A percentile compares a stretch with the other conserved stretches of the same genome.
phyloP scores from a whole-genome alignment of 2,329 filamentous ascomycete species.

The Aureobasidium sp. region DNA sequence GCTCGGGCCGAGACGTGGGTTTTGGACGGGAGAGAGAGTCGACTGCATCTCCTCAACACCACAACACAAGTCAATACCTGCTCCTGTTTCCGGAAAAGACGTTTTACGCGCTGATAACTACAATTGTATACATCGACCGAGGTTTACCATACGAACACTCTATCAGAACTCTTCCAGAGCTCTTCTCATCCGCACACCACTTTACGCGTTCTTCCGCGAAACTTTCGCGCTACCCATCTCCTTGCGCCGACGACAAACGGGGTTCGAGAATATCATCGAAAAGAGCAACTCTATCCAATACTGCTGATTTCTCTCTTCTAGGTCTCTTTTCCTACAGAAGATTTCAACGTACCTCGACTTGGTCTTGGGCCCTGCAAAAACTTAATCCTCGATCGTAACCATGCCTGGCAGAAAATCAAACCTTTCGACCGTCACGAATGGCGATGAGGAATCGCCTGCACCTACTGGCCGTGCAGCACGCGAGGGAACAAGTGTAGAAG shows the following conservation, averaged over 20 bases:
- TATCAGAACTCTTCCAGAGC: background rate
- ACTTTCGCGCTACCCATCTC: constrained; percentile 12
- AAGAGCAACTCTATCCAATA: background rate
- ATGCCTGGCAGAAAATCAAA: constrained; percentile 46
- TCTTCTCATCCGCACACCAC: background rate
- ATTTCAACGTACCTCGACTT: too few relatives aligned
- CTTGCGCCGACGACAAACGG: constrained; percentile 6
- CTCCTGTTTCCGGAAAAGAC: background rate
- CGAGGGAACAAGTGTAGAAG: constrained; percentile 37
- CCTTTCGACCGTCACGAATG: constrained; percentile 34
- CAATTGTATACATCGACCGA: background rate
- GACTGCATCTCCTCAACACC: background rate
- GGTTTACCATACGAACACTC: background rate
- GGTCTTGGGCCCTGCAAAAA: too few relatives aligned
- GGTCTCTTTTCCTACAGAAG: too few relatives aligned
- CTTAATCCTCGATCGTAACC: constrained; percentile 1
- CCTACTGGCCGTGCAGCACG: constrained; percentile 18
- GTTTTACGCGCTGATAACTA: background rate
- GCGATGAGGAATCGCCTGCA: constrained; percentile 30
- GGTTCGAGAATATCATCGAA: background rate
- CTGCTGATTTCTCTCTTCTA: too few relatives aligned
- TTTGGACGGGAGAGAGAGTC: background rate
- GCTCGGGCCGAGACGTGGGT: background rate
- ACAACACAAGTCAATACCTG: background rate
- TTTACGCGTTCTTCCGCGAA: constrained; percentile 11